Conservation (phyloP, 1,139 yeast genomes). For the Debaryomyces udenii region DNA sequence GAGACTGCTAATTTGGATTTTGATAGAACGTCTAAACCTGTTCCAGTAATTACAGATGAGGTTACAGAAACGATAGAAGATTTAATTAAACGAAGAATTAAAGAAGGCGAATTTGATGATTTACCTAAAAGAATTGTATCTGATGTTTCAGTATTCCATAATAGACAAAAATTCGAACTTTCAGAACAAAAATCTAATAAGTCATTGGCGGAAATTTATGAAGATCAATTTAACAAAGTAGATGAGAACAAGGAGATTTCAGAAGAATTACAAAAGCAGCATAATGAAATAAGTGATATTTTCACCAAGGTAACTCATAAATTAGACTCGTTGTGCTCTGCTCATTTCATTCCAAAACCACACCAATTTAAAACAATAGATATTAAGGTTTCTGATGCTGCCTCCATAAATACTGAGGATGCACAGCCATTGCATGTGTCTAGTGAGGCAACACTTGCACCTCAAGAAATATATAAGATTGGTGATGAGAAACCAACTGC, state of each 20-base stretch:
- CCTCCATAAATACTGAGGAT: conserved; percentile 91
- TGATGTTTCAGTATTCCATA: conserved; percentile 62
- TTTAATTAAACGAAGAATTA: conserved; percentile 78
- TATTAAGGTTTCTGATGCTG: conserved; percentile 68
- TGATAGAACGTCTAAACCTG: conserved; percentile 55
- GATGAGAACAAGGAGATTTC: conserved; percentile 46
- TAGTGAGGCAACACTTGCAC: conserved; percentile 79
- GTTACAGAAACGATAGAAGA: conserved; percentile 87
- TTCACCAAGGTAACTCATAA: conserved; percentile 67
- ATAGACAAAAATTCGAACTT: conserved; percentile 58
- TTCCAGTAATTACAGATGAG: conserved; percentile 90
- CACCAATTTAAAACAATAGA: conserved; percentile 72
- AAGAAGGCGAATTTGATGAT: conserved; percentile 79
- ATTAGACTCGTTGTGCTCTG: conserved; percentile 86
- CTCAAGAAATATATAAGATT: conserved; percentile 87
- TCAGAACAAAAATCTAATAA: conserved; percentile 84
- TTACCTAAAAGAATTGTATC: conserved; percentile 71
- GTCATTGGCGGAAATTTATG: conserved; percentile 90
- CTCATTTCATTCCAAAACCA: conserved; percentile 92
- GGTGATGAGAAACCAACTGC: conserved; percentile 52
- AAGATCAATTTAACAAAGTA: conserved; percentile 69
- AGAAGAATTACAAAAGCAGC: conserved; percentile 71
- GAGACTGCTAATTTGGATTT: conserved; percentile 43
- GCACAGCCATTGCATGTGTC: conserved; percentile 90
- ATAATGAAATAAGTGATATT: conserved; percentile 73